phyloP scores from a whole-genome alignment of 257 asterid species.

The Nicotiana knightiana region DNA sequence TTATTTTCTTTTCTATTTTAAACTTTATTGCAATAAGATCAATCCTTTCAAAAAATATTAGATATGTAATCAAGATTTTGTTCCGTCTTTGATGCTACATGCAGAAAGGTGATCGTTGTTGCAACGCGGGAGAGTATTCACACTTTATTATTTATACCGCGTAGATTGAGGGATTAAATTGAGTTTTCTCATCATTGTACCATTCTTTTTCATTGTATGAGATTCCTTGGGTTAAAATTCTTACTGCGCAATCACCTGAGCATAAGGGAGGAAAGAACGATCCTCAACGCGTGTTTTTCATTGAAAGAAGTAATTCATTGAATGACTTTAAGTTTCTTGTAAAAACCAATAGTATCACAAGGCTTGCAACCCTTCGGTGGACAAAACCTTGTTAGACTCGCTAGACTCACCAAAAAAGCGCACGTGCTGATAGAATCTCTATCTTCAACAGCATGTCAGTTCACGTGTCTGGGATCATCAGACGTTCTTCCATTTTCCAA shows the following conservation, averaged over 20 bases:
- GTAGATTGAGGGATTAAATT: not conserved
- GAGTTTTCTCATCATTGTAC: not conserved
- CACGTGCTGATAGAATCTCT: not conserved
- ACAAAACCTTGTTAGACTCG: not conserved
- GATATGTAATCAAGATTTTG: not conserved
- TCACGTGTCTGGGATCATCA: not conserved
- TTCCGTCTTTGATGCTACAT: not conserved
- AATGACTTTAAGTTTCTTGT: not conserved
- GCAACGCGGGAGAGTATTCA: not conserved
- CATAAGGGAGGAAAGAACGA: not conserved
- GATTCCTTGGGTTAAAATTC: not conserved
- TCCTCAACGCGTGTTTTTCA: not conserved
- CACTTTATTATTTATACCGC: not conserved
- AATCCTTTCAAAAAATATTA: not conserved
- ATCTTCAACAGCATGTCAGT: not conserved
- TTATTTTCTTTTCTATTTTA: not conserved
- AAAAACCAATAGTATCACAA: not conserved
- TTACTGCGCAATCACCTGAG: not conserved
- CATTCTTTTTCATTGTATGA: not conserved
- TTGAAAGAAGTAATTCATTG: not conserved
- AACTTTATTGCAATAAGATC: not conserved
- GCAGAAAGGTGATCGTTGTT: not conserved
- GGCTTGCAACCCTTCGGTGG: not conserved
- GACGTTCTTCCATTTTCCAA: not conserved
- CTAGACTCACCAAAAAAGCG: not conserved